Conservation (phyloP, 2,329 filamentous ascomycete species). For the Fusarium sarcochroum region DNA sequence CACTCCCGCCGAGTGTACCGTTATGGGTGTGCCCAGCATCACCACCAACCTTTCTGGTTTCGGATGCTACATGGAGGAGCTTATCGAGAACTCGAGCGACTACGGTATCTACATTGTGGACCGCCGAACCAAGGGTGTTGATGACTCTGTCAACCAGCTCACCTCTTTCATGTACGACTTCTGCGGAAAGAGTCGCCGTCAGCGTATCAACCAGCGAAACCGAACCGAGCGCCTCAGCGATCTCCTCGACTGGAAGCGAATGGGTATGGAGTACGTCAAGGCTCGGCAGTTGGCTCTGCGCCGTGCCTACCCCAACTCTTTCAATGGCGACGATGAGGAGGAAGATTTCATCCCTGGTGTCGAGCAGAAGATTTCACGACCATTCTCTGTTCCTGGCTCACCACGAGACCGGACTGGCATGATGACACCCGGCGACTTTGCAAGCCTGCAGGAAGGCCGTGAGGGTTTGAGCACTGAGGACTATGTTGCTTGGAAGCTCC, state of each 20-base stretch:
- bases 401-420: conserved; percentile 92
- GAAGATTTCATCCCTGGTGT: conserved; percentile 92
- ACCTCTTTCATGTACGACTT: conserved; percentile 92
- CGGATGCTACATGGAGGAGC: conserved; percentile 99
- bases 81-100: conserved; percentile 97
- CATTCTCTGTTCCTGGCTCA: conserved; percentile 93
- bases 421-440: conserved; percentile 99
- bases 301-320: conserved; percentile 91
- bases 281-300: conserved; percentile 92
- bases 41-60: conserved; percentile 98
- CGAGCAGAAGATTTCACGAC: conserved; percentile 94
- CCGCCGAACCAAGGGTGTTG: conserved; percentile 92
- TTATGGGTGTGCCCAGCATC: conserved; percentile 98
- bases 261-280: conserved; percentile 99
- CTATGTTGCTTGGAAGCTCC: conserved; percentile 97
- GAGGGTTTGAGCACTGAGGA: conserved; percentile 96
- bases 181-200: conserved; percentile 90
- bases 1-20: conserved; percentile 96
- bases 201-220: conserved; percentile 99
- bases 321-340: conserved; percentile 83
- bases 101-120: conserved; percentile 99
- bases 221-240: conserved; percentile 95
- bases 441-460: conserved; percentile 91
- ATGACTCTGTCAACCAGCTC: conserved; percentile 97
- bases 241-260: conserved; percentile 97